Base-by-base conservation (phyloP, 1,139 yeast species). In the Kluyveromyces sp. region DNA sequence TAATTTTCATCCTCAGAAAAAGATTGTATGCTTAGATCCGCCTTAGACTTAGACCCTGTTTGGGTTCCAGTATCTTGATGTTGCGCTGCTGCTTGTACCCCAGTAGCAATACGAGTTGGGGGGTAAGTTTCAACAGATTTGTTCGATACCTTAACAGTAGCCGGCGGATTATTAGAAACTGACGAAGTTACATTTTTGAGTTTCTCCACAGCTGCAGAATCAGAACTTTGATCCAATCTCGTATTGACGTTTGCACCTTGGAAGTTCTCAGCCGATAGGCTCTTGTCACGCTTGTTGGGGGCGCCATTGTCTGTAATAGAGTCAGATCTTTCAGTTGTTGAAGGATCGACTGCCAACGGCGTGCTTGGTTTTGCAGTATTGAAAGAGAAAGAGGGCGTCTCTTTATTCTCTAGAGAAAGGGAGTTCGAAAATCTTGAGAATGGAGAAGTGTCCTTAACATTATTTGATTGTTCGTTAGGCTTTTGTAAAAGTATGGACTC, bases 1-100 rank as follows among this genome's bases (percentile, higher is more conserved):
- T 68, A 64, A 6, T 51, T 46, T 40, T 70, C 73, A 44, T 71
- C 75, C 39, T 61, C 54, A 44, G 66, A 70, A 54, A 71, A 69
- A 0, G 69, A 28, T 18, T 33, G 34, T 31, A 31, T 12, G 28
- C 33, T 33, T 2, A 16, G n/a, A n/a, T 39, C 34, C 7, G 31
- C 4, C 13, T 17, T 15, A 7, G 38, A 41, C 8, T 30, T 16
- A 25, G 38, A 28, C 11, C 19, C 36, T 15, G 31, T 32, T 30
- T 39, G 36, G 12, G 22, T 19, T 17, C 36, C 18, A 22, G 26
- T 36, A 7, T 52, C 54, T 16, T 49, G 52, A n/a, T 8, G 12
- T 6, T 17, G 26, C 9, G 9, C 26, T 22, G 26, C 26, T 6
- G 26, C 26, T 22, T 22, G 26, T 6, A 22, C 26, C 9, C 26